Percentiles rank a stretch among this genome's conserved stretches.
These are phyloP conservation scores for Paracamarosporium sp. DNA, from an alignment of 2,329 filamentous ascomycete species.

Conservation along the genomic window DNA sequence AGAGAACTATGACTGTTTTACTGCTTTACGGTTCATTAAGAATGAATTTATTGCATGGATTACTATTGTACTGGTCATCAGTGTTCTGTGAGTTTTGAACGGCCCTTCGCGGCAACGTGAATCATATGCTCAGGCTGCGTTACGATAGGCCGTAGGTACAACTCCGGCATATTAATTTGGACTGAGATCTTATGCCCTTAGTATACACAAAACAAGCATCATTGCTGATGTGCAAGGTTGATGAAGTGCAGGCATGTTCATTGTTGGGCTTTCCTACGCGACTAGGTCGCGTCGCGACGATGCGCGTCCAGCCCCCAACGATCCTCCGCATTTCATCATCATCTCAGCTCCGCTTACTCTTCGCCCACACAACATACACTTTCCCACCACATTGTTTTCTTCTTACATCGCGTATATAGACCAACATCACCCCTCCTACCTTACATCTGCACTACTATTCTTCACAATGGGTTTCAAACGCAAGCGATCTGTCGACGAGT, in stretches of 20 bases:
- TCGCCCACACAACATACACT: not conserved
- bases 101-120: no score
- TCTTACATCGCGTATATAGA: not conserved
- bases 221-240: no score
- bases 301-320: conserved; percentile 5
- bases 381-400: not conserved
- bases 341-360: not conserved
- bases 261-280: not conserved
- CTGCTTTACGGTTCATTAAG: not conserved
- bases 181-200: no score
- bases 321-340: conserved; percentile 3
- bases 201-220: no score
- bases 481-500: conserved; percentile 60
- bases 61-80: no score
- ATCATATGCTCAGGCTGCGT: not conserved
- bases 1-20: not conserved
- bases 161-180: not conserved
- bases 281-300: conserved; percentile 6
- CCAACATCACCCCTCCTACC: not conserved
- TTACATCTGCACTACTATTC: not conserved
- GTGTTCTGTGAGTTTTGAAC: no score
- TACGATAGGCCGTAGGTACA: not conserved
- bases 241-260: not conserved
- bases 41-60: no score
- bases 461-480: conserved; percentile 63